Base-by-base conservation (phyloP, 768 basidiomycete species). In the Amanita muscaria region DNA sequence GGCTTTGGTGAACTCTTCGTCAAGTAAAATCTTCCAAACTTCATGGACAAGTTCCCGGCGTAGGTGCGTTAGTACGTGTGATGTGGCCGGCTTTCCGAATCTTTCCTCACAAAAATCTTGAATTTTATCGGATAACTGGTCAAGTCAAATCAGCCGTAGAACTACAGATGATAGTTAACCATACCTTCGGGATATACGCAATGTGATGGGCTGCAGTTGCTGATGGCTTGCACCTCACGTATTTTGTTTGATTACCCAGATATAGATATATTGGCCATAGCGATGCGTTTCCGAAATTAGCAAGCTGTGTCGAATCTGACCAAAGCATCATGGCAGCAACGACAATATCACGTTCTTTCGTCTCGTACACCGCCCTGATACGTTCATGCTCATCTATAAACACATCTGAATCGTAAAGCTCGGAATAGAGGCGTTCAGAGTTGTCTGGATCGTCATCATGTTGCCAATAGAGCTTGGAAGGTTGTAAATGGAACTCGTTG, bases 151-250 rank as follows among this genome's bases (percentile, higher is more conserved):
- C 40, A 14, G 16, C 12, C 16, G 19, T 44, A 24, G 23, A 25
- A n/a, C n/a, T 22, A 24, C 6, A 16, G 19, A 11, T 27, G 8
- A 33, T 16, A 24, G 42, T 29, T 11, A 38, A 3, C 47, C 40
- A 33, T 44, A 67, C 65, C 12, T 56, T 54, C 0, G 66, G 68
- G 30, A 75, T 61, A 51, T 71, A 73, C 2, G 64, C 69, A 3
- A 70, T 14, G 43, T 68, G 68, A 44, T 73, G 64, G 5, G 55
- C 56, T 4, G 64, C 54, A 19, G 54, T 50, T 0, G 54, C 53
- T 3, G 41, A 47, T 1, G 67, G 67, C 22, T 58, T 55, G 2
- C 44, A 45, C 0, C 62, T 54, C 0, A 42, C 50, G 47, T 70
- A 72, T 49, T 74, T 73, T 1, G 70, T 64, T 12, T 59, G 49